Base-by-base conservation (phyloP, 805 yeast species). In the Myxozyma lipomycoides region DNA sequence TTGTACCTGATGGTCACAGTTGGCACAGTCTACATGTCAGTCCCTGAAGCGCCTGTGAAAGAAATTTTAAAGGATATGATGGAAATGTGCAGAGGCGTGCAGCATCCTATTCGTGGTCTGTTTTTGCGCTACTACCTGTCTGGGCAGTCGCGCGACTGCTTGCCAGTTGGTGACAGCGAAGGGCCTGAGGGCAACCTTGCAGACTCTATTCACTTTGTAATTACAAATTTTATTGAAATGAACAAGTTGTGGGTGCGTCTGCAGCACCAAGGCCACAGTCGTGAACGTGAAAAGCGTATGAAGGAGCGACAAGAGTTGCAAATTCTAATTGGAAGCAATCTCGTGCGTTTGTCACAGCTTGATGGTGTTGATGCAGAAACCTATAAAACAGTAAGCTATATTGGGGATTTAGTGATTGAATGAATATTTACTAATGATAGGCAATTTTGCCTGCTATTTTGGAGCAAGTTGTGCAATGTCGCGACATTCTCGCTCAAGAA, bases 71-170 rank as follows among this genome's bases (percentile, higher is more conserved):
- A 85, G 67, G 98, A 93, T 65, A 84, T 93, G 95, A 83, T 91
- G 62, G 98, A 93, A 67, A 93, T 93, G 98, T 84, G 95, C 58
- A 78, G 95, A 37, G 98, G 97, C 15, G 95, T 91, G 1, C 98
- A 93, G 68, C 91, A 88, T 63, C 98, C 98, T 1, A 79, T 88
- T 26, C 74, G 96, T 51, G 98, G 98, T 1, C 71, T 93, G 55
- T 93, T 93, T 66, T 71, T 93, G 61, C 74, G 98, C 43, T 90
- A 93, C 70, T 93, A 88, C 67, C 71, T 93, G 35, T 81, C 89
- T 3, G 98, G 91, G 65, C 73, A 90, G 59, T 84, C 87, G 15
- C 84, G 89, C 52, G 82, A 81, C 62, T 69, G 78, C 56, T 67
- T 83, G 50, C 85, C 86, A 2, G 46, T 54, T 2, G 69, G 68